Percentiles rank a stretch among this genome's conserved stretches.
These are phyloP conservation scores for Yamadazyma paraphyllophila DNA, from an alignment of 805 yeast genomes.

Conservation along the genomic window DNA sequence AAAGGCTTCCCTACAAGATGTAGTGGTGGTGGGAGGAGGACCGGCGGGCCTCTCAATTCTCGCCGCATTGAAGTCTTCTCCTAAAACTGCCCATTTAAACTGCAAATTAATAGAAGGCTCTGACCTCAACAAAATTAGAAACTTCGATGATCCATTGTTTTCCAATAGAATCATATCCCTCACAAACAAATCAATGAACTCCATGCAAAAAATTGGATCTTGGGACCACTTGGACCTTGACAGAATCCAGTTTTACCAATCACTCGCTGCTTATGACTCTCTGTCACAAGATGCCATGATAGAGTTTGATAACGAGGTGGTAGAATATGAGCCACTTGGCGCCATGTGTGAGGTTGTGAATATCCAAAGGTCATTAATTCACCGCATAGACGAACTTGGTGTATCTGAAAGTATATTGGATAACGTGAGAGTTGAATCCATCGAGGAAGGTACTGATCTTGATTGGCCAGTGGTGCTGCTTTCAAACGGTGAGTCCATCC, in stretches of 20 bases:
- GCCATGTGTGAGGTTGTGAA: slow-evolving; percentile 89
- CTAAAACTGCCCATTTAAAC: slow-evolving; percentile 54
- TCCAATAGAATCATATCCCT: slow-evolving; percentile 83
- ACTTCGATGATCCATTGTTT: slow-evolving; percentile 52
- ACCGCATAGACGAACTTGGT: slow-evolving; percentile 36
- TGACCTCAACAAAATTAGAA: slow-evolving; percentile 50
- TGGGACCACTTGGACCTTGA: slow-evolving; percentile 69
- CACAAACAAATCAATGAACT: slow-evolving; percentile 76
- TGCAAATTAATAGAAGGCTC: slow-evolving; percentile 76
- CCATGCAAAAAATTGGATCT: slow-evolving; percentile 66
- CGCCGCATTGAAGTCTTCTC: slow-evolving; percentile 72
- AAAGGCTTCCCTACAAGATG: slow-evolving; percentile 46
- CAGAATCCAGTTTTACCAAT: slow-evolving; percentile 77
- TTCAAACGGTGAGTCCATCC: slow-evolving; percentile 59
- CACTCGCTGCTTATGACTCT: slow-evolving; percentile 85
- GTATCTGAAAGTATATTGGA: slow-evolving; percentile 48
- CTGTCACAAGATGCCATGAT: slow-evolving; percentile 55
- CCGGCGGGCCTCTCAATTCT: slow-evolving; percentile 93
- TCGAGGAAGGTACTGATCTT: slow-evolving; percentile 25
- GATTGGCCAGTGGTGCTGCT: slow-evolving; percentile 79
- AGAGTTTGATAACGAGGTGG: slow-evolving; percentile 63
- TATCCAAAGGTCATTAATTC: slow-evolving; percentile 70
- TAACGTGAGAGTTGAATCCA: slow-evolving; percentile 63
- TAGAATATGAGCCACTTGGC: slow-evolving; percentile 45
- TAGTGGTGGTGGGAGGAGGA: slow-evolving; percentile 93